Evolutionary conservation across 2,329 filamentous ascomycete genomes (phyloP), one percentile per base, ranked within the genome.

Genomic region (Coniella lustricola): DNA sequence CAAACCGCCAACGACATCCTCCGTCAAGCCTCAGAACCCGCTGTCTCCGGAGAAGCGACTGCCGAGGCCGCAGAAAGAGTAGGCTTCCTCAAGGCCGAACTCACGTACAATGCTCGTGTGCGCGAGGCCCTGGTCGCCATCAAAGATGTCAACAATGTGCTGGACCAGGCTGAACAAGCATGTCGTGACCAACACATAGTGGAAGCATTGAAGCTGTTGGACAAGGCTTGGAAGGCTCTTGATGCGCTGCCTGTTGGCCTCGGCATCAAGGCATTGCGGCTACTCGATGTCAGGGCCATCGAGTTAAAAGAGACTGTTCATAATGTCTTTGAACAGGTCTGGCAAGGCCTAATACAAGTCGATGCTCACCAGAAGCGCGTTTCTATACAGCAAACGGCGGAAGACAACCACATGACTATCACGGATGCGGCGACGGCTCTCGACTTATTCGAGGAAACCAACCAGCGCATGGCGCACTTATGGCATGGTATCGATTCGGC

Each of bases 1-100:
- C 76, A 79, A 14, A 82, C 90, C 32, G 90, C 91, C 18, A 83
- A 83, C 59, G 82, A 90, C 50, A 94, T 97, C 50, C 78, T 91
- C 4, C 77, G 82, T 38, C 80, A 89, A 59, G 84, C 90, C 45
- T 85, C 91, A 60, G 79, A 73, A 2, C 76, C 76, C 1, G 72
- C 71, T 43, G 65, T 73, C 1, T 76, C 74, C 0, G 79, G 78
- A 3, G 70, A 76, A 55, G 64, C 72, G 2, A 71, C 77, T 33
- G 61, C 72, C 25, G 72, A 79, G 41, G 75, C 75, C 8, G 74
- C 78, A 46, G 69, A 72, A 18, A 77, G 74, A 56, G 71, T 74
- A 9, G 67, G 69, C n/a, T 82, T 84, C 53, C 64, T 85, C 2
- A 67, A 69, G 22, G 71, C 70, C 20, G 81, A 85, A 60, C 67